Evolutionary conservation across 768 basidiomycete species (phyloP), one percentile per base, ranked within the genome.

Genomic region (Leccinum ochraceum): DNA sequence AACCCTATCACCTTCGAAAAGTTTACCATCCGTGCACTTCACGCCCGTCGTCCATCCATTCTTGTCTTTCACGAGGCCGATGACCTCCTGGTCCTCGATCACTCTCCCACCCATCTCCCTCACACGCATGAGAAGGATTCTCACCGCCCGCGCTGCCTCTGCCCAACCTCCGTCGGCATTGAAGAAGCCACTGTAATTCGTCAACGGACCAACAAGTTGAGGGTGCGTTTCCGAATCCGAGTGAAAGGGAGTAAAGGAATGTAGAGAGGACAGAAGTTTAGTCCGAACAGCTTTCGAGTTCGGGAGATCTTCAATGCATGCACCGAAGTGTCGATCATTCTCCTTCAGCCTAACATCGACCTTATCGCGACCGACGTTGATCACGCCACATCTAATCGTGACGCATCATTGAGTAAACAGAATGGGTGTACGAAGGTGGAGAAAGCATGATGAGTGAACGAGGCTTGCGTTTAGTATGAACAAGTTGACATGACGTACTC

Each of bases 151-250:
- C 1, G 81, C 78, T 1, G 95, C 92, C 67, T 88, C 80, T 3
- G 85, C 92, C 95, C 95, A 98, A 14, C 95, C 95, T 1, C 89
- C 85, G 39, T 90, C 86, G 8, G 76, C 77, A 67, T 94, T 96
- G 50, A 89, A 65, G 68, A 90, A 95, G 1, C 88, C 92, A 24
- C 72, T 63, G 36, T 69, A 64, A 24, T 57, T 39, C 3, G 60
- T 66, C 11, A 73, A 53, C n/a, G 61, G 36, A n/a, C 70, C 68
- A 13, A 70, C 39, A 17, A 30, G 9, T 9, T 61, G 60, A 46
- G 48, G 28, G 24, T 62, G 46, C 20, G 55, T 28, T 11, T 53
- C 49, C 13, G 30, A 32, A 42, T 52, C 58, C 17, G 34, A 50
- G 20, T 28, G 17, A 8, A 13, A 14, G 6, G 5, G 14, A 32